Base-by-base conservation (phyloP, 805 yeast genomes). In the Candida insectalens region DNA sequence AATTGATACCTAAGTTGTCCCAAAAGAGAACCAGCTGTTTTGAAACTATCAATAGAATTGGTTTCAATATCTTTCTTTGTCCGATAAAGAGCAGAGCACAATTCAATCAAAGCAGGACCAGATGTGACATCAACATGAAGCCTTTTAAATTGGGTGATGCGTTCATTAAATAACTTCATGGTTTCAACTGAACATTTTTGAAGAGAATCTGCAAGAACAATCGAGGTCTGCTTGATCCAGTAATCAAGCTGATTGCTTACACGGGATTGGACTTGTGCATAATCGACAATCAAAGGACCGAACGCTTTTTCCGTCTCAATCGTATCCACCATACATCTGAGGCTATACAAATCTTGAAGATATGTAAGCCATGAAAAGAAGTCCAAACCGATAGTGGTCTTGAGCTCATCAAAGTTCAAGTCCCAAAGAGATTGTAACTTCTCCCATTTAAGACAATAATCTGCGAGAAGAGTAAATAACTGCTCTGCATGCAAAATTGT, bases 351-450 rank as follows among this genome's bases (percentile, higher is more conserved):
- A 6, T 70, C 70, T 1, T 54, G 48, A 16, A 76, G 49, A 1
- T 65, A 43, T 1, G 53, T 50, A 19, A 71, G 45, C 89, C 92
- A 82, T 4, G 40, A 34, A 0, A 37, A 36, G 9, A 74, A 30
- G 34, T 62, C 57, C 3, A 35, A 40, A 1, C 58, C 61, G 3
- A 73, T 46, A 7, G 42, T 34, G 2, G 41, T 38, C 17, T 53
- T 53, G 3, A 74, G 65, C 0, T 59, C 60, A 2, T 62, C 65
- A 0, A 66, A 43, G 10, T 65, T 60, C 7, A 77, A 44, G 39
- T 70, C 76, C 83, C 87, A 77, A 4, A 81, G 50, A 1, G 65
- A 51, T 46, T 77, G 81, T 19, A 78, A 59, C 15, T 53, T 55
- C 2, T 47, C 44, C 94, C 94, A 83, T 13, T 59, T 57, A 1